These are phyloP conservation scores for Bolboschoenus planiculmis DNA, from an alignment of 176 grass and related monocot species.

Conservation along the genomic window DNA sequence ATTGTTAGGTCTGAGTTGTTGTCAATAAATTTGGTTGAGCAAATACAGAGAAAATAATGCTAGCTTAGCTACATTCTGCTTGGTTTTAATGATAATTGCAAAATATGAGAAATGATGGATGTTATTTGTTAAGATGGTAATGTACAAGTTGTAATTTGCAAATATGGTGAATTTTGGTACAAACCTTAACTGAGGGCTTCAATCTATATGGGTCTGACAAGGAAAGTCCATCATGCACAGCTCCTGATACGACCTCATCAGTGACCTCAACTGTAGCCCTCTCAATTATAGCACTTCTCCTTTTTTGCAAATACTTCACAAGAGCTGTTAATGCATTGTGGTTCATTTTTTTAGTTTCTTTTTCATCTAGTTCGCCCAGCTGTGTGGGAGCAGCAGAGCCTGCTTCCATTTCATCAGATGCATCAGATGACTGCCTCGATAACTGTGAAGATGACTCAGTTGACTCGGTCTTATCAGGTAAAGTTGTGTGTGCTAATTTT, in stretches of 20 bases:
- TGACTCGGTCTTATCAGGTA: slow-evolving; percentile 52
- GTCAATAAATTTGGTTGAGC: neutral
- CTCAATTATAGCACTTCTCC: slow-evolving; percentile 86
- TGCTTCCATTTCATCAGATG: slow-evolving; percentile 85
- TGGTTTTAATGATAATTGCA: neutral
- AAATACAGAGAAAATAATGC: neutral
- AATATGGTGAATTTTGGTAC: neutral
- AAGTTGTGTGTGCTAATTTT: slow-evolving; percentile 50
- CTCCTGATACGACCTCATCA: slow-evolving; percentile 86
- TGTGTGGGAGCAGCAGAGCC: slow-evolving; percentile 33
- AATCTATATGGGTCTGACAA: slow-evolving; percentile 66
- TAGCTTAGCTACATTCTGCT: neutral
- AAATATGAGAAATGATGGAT: neutral
- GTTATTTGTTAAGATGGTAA: neutral
- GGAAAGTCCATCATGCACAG: slow-evolving; percentile 71
- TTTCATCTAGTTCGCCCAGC: slow-evolving; percentile 64
- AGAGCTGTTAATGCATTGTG: slow-evolving; percentile 77
- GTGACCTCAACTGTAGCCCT: slow-evolving; percentile 94
- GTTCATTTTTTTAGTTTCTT: slow-evolving; percentile 83
- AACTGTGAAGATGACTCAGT: slow-evolving; percentile 40
- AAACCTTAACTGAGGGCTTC: slow-evolving; percentile 34
- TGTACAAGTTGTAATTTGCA: neutral
- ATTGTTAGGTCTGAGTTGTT: neutral
- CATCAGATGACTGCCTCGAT: slow-evolving; percentile 71
- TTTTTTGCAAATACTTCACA: slow-evolving; percentile 98